These are phyloP conservation scores for Erodium trifolium DNA, from an alignment of 441 rosid genomes.

Conservation along the genomic window DNA sequence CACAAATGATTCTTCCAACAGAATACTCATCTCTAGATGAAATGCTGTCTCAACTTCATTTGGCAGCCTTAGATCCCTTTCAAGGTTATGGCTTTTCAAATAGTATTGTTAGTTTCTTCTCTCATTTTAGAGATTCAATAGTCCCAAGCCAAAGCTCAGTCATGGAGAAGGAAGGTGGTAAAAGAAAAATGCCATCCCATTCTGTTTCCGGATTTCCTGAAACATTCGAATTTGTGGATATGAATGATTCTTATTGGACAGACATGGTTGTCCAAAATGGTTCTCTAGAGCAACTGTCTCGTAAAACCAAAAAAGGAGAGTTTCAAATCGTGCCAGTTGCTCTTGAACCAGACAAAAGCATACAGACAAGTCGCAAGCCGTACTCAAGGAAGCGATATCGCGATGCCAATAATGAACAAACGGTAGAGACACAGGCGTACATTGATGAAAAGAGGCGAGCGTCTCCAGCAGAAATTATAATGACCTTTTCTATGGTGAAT, in stretches of 20 bases:
- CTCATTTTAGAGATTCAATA: slow-evolving; percentile 60
- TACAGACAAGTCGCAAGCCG: slow-evolving; percentile 45
- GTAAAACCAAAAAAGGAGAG: slow-evolving; percentile 31
- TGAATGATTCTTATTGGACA: slow-evolving; percentile 92
- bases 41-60: slow-evolving; percentile 54
- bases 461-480: slow-evolving; percentile 67
- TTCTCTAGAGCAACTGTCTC: slow-evolving; percentile 62
- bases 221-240: slow-evolving; percentile 88
- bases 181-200: slow-evolving; percentile 38
- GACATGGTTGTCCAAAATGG: slow-evolving; percentile 84
- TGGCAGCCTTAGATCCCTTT: slow-evolving; percentile 57
- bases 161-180: slow-evolving; percentile 33
- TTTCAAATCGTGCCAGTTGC: slow-evolving; percentile 45
- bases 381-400: slow-evolving; percentile 53
- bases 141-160: slow-evolving; percentile 30
- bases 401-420: slow-evolving; percentile 32
- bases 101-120: slow-evolving; percentile 51
- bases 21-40: slow-evolving; percentile 55
- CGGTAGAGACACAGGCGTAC: slow-evolving; percentile 38
- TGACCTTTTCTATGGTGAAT: slow-evolving; percentile 63
- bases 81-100: slow-evolving; percentile 37
- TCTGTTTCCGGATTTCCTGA: slow-evolving; percentile 36
- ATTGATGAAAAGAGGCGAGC: slow-evolving; percentile 52
- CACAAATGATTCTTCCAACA: slow-evolving; percentile 21
- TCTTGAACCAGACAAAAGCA: slow-evolving; percentile 33